Percentiles rank a stretch among this genome's conserved stretches.
Conservation (phyloP, 805 yeast genomes). For the Limtongia smithiae region DNA sequence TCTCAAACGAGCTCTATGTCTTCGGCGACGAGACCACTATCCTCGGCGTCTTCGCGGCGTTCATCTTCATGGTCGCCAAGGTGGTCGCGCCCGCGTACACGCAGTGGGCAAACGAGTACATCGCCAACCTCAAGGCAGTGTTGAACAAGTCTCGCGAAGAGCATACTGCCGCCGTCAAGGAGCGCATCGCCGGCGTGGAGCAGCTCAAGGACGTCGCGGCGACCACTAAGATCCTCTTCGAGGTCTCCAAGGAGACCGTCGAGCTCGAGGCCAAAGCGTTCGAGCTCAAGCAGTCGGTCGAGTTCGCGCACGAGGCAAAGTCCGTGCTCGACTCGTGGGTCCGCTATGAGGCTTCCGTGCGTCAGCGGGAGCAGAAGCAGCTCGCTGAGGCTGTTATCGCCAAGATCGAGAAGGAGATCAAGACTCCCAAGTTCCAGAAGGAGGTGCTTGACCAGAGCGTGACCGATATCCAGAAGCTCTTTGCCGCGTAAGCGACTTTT, state of each 20-base stretch:
- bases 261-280: constrained; percentile 91
- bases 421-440: constrained; percentile 89
- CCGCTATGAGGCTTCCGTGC: constrained; percentile 93
- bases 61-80: constrained; percentile 73
- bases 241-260: constrained; percentile 94
- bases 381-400: constrained; percentile 80
- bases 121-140: constrained; percentile 73
- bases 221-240: constrained; percentile 87
- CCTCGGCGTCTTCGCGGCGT: constrained; percentile 73
- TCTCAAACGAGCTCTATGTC: constrained; percentile 88
- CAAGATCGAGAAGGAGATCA: constrained; percentile 80
- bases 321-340: constrained; percentile 98
- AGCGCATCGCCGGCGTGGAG: constrained; percentile 82
- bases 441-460: constrained; percentile 86
- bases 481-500: constrained; percentile 40
- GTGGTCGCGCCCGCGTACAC: constrained; percentile 91
- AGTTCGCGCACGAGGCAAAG: constrained; percentile 85
- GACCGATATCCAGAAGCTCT: constrained; percentile 84
- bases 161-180: constrained; percentile 90
- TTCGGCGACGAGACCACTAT: constrained; percentile 91
- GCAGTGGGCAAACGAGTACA: constrained; percentile 86
- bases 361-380: constrained; percentile 93
- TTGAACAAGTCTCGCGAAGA: constrained; percentile 83
- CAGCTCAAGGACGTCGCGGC: constrained; percentile 87
- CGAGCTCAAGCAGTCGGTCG: constrained; percentile 87